Percentiles rank a stretch among this genome's conserved stretches.
These are phyloP conservation scores for Edaphochlamys debaryana DNA, from an alignment of 139 green algal species.

Conservation along the genomic window DNA sequence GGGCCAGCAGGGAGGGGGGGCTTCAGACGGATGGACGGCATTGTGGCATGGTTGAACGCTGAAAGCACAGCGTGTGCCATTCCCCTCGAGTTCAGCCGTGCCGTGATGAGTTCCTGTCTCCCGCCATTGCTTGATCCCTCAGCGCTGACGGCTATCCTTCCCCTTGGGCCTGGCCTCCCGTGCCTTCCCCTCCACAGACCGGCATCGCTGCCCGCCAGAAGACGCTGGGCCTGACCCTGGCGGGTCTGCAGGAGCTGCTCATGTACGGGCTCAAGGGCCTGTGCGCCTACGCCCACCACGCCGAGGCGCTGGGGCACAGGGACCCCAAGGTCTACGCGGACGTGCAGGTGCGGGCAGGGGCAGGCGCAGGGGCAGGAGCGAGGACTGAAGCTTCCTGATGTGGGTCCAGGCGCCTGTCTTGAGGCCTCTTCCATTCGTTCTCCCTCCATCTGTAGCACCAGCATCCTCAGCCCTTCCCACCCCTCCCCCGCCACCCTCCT, in stretches of 20 bases:
- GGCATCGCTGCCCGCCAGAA: constrained; percentile 42
- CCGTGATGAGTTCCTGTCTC: neutral
- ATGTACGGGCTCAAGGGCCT: constrained; percentile 73
- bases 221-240: constrained; percentile 60
- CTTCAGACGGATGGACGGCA: neutral
- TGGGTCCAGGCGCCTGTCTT: no score
- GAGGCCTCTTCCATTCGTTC: no score
- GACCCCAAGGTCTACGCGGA: constrained; percentile 52
- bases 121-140: neutral
- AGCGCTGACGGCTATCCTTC: neutral
- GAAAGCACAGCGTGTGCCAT: neutral
- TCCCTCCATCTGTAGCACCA: no score
- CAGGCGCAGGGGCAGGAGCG: no score
- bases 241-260: constrained; percentile 74
- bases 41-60: neutral
- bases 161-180: neutral
- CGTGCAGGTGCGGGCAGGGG: constrained; percentile 44
- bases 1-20: neutral
- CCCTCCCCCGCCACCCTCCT: no score
- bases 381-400: neutral
- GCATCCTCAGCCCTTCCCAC: no score
- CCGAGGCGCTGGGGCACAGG: constrained; percentile 59
- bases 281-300: no score
- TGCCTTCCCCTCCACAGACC: neutral
- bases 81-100: neutral